Percentiles rank a stretch among this genome's conserved stretches.
phyloP scores from a whole-genome alignment of 148 eudicot species.

The Spergularia marina region DNA sequence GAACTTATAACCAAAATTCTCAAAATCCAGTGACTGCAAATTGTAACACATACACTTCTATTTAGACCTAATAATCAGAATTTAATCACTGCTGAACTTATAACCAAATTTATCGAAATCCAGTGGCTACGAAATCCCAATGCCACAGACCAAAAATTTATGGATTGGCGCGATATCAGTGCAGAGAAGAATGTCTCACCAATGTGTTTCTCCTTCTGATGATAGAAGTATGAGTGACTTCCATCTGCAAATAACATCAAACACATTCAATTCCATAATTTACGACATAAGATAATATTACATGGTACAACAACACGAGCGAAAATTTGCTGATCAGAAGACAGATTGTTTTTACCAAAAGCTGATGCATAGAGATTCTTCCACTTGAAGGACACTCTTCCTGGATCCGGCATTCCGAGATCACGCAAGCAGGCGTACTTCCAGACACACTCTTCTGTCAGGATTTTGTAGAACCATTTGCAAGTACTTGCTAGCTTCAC shows the following conservation, averaged over 20 bases:
- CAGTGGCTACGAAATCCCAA: background rate
- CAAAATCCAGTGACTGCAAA: background rate
- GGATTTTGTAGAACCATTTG: constrained; percentile 69
- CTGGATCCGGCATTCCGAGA: constrained; percentile 77
- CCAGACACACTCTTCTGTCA: constrained; percentile 80
- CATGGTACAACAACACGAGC: constrained; percentile 6
- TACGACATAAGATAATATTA: background rate
- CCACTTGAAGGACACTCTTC: constrained; percentile 61
- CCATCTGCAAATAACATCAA: constrained; percentile 60
- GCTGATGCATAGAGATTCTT: constrained; percentile 65
- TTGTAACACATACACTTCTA: too few relatives aligned
- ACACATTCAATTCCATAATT: background rate
- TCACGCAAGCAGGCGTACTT: constrained; percentile 80
- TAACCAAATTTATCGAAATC: background rate
- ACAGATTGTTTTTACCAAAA: constrained; percentile 49
- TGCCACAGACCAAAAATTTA: background rate
- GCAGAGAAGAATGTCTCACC: constrained; percentile 38
- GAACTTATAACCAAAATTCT: background rate
- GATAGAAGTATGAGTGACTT: constrained; percentile 70
- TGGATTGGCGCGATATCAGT: background rate
- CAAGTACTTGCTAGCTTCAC: constrained; percentile 73
- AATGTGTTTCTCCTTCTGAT: constrained; percentile 83
- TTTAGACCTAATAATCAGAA: background rate
- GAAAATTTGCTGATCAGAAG: background rate
- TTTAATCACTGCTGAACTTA: background rate